Conservation (phyloP, 139 green algal species). For the Limnomonas spitsbergensis region DNA sequence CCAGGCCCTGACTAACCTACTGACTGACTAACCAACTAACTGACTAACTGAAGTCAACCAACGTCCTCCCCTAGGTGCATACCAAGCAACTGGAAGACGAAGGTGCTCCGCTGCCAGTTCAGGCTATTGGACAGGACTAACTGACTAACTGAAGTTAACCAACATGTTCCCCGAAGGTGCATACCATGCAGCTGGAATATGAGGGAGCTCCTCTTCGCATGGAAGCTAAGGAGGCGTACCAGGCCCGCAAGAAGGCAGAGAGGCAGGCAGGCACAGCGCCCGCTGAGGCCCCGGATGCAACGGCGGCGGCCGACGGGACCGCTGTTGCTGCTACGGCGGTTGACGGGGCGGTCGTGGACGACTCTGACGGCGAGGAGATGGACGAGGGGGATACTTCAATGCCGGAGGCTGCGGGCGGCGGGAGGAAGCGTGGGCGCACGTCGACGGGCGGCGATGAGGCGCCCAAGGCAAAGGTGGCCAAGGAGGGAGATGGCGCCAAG, state of each 20-base stretch:
- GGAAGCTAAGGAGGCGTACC: conserved; percentile 64
- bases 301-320: background rate
- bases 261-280: background rate
- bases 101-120: too few relatives aligned
- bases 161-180: conserved; percentile 19
- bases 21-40: too few relatives aligned
- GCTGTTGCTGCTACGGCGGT: too few relatives aligned
- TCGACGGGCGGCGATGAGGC: background rate
- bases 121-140: background rate
- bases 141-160: background rate
- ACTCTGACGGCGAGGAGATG: background rate
- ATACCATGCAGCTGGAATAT: conserved; percentile 52
- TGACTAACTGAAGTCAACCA: too few relatives aligned
- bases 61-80: too few relatives aligned
- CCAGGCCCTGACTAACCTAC: too few relatives aligned
- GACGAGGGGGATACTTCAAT: background rate
- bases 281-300: too few relatives aligned
- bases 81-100: too few relatives aligned
- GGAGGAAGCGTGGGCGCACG: background rate
- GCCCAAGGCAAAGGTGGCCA: background rate
- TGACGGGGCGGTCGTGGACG: background rate
- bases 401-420: too few relatives aligned
- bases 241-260: conserved; percentile 61
- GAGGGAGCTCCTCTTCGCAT: conserved; percentile 61
- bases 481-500: conserved; percentile 14